Percentiles rank a stretch among this genome's conserved stretches.
Evolutionary conservation across 179 eudicot species (phyloP).

Genomic region (Spergularia azorica): DNA sequence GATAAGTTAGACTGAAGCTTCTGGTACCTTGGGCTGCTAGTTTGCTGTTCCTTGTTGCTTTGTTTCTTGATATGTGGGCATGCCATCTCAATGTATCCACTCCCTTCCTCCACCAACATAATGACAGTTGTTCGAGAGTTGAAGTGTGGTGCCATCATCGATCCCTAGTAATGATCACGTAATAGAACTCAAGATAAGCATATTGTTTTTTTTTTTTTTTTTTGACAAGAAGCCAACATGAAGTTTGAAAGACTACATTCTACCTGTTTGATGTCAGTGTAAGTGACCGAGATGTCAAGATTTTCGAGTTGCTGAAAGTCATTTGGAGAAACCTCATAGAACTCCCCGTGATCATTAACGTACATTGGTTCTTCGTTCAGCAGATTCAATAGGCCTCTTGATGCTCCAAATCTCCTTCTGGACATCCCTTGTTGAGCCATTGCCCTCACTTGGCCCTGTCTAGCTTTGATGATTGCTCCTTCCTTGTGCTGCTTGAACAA

Average conservation of each 20-base stretch:
- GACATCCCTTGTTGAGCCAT: slow-evolving; percentile 24
- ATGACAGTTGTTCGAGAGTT: slow-evolving; percentile 30
- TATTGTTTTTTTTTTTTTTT: too few species aligned
- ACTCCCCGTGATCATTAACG: slow-evolving; percentile 32
- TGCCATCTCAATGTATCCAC: slow-evolving; percentile 32
- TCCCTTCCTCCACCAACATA: slow-evolving; percentile 32
- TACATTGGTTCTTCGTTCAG: slow-evolving; percentile 14
- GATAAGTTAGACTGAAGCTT: slow-evolving; percentile 21
- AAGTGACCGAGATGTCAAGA: slow-evolving; percentile 32
- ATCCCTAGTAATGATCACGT: slow-evolving; percentile 20
- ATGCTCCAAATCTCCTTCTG: slow-evolving; percentile 19
- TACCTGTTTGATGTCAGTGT: slow-evolving; percentile 31
- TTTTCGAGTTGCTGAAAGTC: slow-evolving; percentile 27
- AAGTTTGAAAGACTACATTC: background rate
- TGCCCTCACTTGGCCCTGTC: slow-evolving; percentile 28
- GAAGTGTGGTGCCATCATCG: slow-evolving; percentile 36
- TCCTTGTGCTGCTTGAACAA: slow-evolving; percentile 29
- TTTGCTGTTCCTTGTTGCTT: slow-evolving; percentile 14
- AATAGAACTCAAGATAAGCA: background rate
- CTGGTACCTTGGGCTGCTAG: slow-evolving; percentile 19
- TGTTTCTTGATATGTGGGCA: slow-evolving; percentile 22
- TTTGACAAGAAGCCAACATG: background rate
- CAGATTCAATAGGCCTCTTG: slow-evolving; percentile 19
- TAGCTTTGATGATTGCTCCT: slow-evolving; percentile 31
- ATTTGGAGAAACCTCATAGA: slow-evolving; percentile 22